Evolutionary conservation across 2,329 filamentous ascomycete species (phyloP).

Genomic region (Aspergillus pseudoviridinutans): DNA sequence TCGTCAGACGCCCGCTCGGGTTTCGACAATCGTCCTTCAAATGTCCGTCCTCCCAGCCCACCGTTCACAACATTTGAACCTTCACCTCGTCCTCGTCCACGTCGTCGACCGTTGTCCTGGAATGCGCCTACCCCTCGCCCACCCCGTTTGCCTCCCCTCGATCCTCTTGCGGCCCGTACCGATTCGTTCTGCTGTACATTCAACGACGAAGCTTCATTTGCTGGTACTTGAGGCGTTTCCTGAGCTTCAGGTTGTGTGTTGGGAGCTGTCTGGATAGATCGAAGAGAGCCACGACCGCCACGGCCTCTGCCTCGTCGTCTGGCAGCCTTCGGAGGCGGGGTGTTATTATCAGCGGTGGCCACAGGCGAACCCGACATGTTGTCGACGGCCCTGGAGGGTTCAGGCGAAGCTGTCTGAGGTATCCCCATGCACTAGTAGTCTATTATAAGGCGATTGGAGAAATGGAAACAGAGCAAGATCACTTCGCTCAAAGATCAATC

Average conservation of each 20-base stretch:
- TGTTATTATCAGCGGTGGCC: constrained; percentile 8
- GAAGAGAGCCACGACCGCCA: constrained; percentile 20
- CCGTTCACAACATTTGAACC: constrained; percentile 8
- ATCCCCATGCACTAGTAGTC: constrained; percentile 10
- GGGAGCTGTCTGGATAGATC: constrained; percentile 9
- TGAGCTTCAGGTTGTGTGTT: constrained; percentile 7
- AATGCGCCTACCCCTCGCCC: constrained; percentile 16
- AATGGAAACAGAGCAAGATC: background rate
- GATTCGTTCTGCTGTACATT: constrained; percentile 8
- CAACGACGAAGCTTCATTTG: constrained; percentile 1
- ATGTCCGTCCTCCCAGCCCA: constrained; percentile 32
- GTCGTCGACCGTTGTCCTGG: constrained; percentile 16
- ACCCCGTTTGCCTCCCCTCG: constrained; percentile 22
- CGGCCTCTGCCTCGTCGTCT: constrained; percentile 28
- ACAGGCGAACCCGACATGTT: constrained; percentile 15
- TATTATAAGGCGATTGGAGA: background rate
- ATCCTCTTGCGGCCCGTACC: constrained; percentile 18
- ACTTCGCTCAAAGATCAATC: background rate
- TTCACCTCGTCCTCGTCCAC: constrained; percentile 14
- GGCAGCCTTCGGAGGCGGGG: constrained; percentile 16
- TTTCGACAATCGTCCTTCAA: constrained; percentile 42
- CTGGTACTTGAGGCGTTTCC: constrained; percentile 2
- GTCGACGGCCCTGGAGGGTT: constrained; percentile 2
- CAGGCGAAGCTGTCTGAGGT: background rate
- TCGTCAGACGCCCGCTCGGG: constrained; percentile 17